Conservation (phyloP, 768 basidiomycete genomes). For the Serendipita sp. region DNA sequence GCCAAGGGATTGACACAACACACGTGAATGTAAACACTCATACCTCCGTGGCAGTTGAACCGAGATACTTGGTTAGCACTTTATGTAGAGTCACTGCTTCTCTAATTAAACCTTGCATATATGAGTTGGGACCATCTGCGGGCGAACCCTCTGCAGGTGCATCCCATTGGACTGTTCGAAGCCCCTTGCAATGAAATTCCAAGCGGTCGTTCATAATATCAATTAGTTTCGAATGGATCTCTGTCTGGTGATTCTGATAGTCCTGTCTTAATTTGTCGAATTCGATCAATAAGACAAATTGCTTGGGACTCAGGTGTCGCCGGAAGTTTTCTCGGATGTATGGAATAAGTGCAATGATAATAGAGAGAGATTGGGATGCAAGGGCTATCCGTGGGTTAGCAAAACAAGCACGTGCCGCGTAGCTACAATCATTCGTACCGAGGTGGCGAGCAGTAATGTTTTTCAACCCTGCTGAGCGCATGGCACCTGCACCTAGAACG, state of each 20-base stretch:
- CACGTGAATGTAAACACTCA: conserved; percentile 15
- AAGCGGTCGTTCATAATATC: conserved; percentile 97
- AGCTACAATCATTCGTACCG: conserved; percentile 30
- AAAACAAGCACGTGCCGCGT: background rate
- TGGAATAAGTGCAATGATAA: conserved; percentile 86
- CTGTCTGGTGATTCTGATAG: conserved; percentile 98
- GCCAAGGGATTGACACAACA: background rate
- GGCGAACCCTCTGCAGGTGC: background rate
- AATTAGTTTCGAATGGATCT: conserved; percentile 93
- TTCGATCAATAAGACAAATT: conserved; percentile 92
- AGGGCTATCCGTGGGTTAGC: conserved; percentile 37
- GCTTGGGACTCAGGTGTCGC: conserved; percentile 82
- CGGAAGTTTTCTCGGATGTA: conserved; percentile 92
- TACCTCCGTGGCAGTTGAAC: conserved; percentile 68
- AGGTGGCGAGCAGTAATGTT: conserved; percentile 98
- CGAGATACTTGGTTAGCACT: conserved; percentile 81
- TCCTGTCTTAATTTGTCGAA: conserved; percentile 98
- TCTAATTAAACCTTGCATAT: conserved; percentile 85
- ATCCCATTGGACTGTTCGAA: conserved; percentile 70
- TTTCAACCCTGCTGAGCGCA: conserved; percentile 92
- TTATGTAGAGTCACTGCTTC: conserved; percentile 94
- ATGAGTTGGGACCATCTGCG: conserved; percentile 46
- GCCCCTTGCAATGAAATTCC: conserved; percentile 63
- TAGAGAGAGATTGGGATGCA: conserved; percentile 88
- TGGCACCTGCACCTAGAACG: conserved; percentile 95